These are phyloP conservation scores for Polychytrium aggregatum DNA, from an alignment of 192 early-diverging fungal genomes.

Conservation along the genomic window DNA sequence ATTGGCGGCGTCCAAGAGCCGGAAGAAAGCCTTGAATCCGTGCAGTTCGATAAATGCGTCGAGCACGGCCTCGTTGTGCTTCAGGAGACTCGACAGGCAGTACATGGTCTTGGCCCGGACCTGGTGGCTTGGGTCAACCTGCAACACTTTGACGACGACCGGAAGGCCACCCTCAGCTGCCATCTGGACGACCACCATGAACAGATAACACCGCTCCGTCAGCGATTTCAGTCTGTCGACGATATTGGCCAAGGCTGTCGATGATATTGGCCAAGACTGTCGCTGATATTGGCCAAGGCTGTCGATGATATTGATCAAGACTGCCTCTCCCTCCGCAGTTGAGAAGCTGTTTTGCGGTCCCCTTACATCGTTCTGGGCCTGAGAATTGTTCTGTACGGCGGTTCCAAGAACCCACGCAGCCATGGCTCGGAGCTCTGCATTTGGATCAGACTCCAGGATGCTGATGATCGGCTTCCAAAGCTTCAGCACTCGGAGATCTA, in stretches of 20 bases:
- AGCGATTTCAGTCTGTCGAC: neutral
- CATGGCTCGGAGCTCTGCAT: constrained; percentile 46
- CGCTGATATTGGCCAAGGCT: neutral
- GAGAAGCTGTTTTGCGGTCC: too few species aligned
- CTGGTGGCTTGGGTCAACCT: constrained; percentile 11
- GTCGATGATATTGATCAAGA: neutral
- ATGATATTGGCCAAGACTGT: neutral
- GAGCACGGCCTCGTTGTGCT: too few species aligned
- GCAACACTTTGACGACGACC: constrained; percentile 11
- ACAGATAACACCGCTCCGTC: too few species aligned
- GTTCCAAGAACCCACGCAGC: constrained; percentile 89
- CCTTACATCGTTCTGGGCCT: constrained; percentile 61
- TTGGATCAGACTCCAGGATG: constrained; percentile 20
- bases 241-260: neutral
- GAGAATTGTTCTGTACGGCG: constrained; percentile 84
- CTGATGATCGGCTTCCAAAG: constrained; percentile 74
- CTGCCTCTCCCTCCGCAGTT: neutral
- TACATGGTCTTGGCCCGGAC: constrained; percentile 26
- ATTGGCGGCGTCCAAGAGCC: too few species aligned
- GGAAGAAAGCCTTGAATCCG: too few species aligned
- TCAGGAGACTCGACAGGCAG: constrained; percentile 28
- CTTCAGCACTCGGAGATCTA: constrained; percentile 78
- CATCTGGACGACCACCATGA: neutral
- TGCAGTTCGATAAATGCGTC: too few species aligned
- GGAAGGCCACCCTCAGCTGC: constrained; percentile 14